A percentile compares a stretch with the other conserved stretches of the same genome.
Evolutionary conservation across 352 stramenopile genomes (phyloP).

Genomic region (Pythium coloratum): DNA sequence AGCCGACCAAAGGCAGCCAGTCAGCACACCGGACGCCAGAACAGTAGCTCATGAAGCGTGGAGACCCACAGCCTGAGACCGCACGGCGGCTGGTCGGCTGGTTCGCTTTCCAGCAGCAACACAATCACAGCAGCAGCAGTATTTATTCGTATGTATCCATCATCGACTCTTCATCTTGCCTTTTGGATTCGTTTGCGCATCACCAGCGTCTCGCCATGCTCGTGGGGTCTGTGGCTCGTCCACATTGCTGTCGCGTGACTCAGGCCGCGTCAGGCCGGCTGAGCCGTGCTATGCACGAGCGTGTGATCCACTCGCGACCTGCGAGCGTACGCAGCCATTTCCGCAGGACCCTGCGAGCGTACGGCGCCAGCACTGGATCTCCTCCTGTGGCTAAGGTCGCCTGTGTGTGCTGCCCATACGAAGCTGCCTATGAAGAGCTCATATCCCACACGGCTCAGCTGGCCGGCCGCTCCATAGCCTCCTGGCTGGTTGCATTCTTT

Average conservation of each 20-base stretch:
- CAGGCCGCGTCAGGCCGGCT: not conserved
- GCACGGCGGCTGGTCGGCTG: not conserved
- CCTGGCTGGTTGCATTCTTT: not conserved
- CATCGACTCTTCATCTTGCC: no score
- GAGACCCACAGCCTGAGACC: not conserved
- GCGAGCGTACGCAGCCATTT: constrained; percentile 12
- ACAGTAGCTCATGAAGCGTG: not conserved
- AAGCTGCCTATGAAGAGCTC: not conserved
- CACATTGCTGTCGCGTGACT: not conserved
- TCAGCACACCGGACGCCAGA: not conserved
- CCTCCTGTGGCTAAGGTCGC: not conserved
- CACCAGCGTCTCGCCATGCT: not conserved
- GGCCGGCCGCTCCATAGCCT: not conserved
- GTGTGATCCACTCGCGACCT: constrained; percentile 2
- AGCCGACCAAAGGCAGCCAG: not conserved
- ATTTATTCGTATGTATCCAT: not conserved
- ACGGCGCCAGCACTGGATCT: constrained; percentile 6
- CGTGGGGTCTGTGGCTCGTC: not conserved
- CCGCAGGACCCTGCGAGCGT: constrained; percentile 24
- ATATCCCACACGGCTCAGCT: not conserved
- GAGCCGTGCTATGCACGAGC: constrained; percentile 3
- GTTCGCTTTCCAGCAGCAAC: not conserved
- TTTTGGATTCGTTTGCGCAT: not conserved
- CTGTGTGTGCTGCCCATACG: not conserved
- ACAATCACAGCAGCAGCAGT: not conserved